These are phyloP conservation scores for Haplosporangium gracile DNA, from an alignment of 192 early-diverging fungal genomes.

Conservation along the genomic window DNA sequence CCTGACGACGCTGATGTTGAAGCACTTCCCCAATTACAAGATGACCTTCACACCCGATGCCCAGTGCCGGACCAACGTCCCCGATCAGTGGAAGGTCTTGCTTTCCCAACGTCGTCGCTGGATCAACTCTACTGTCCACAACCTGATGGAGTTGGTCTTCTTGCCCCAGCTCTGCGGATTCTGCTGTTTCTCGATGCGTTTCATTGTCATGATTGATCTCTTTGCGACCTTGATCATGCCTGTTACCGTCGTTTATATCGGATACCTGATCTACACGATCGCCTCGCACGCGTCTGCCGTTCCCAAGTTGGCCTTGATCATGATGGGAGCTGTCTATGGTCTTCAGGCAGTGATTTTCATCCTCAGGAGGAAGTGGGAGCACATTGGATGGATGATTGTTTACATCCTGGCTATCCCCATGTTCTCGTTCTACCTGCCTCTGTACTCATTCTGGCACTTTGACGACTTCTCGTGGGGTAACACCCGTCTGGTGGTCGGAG, in stretches of 20 bases:
- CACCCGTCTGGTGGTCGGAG: conserved; percentile 92
- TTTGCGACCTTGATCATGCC: conserved; percentile 95
- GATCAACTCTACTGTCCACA: conserved; percentile 99
- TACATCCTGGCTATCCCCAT: conserved; percentile 92
- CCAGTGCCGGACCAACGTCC: conserved; percentile 93
- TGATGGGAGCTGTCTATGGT: conserved; percentile 90
- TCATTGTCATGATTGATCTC: conserved; percentile 95
- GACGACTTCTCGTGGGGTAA: conserved; percentile 99
- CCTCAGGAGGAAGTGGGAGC: conserved; percentile 90
- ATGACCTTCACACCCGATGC: conserved; percentile 95
- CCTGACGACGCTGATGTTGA: conserved; percentile 93
- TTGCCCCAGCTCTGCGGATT: conserved; percentile 97
- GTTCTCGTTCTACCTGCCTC: conserved; percentile 84
- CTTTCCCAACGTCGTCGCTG: conserved; percentile 99
- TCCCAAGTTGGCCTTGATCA: conserved; percentile 87
- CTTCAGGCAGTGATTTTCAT: conserved; percentile 76
- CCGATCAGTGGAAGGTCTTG: conserved; percentile 93
- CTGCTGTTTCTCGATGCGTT: conserved; percentile 97
- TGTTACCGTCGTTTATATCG: conserved; percentile 89
- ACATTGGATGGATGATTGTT: conserved; percentile 98
- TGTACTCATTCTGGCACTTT: conserved; percentile 99
- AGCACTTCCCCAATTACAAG: conserved; percentile 98
- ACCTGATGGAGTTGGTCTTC: conserved; percentile 94
- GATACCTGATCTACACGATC: conserved; percentile 82
- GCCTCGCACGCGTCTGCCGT: conserved; percentile 67